Percentiles rank a stretch among this genome's conserved stretches.
These are phyloP conservation scores for Citrus trifoliata DNA, from an alignment of 345 rosid species.

Conservation along the genomic window DNA sequence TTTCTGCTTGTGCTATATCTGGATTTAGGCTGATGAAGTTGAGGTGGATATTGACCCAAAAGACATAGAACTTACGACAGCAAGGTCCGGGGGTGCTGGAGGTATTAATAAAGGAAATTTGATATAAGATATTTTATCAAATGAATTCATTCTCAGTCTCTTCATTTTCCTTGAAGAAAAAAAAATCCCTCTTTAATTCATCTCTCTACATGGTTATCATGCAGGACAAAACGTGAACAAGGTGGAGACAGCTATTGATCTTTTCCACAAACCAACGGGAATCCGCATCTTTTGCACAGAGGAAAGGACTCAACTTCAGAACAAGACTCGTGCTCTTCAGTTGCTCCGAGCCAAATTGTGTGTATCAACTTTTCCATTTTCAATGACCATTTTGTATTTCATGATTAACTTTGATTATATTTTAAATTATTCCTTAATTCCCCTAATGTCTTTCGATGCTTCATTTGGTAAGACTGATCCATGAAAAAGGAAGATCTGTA, in stretches of 20 bases:
- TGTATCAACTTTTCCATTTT: constrained; percentile 19
- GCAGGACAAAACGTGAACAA: constrained; percentile 98
- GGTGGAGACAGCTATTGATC: constrained; percentile 97
- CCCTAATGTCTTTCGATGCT: background rate
- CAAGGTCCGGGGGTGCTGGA: constrained; percentile 99
- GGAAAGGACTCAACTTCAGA: constrained; percentile 85
- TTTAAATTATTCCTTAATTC: background rate
- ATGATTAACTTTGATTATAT: background rate
- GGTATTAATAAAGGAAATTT: constrained; percentile 41
- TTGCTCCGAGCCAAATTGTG: constrained; percentile 93
- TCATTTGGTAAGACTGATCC: background rate
- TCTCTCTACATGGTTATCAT: constrained; percentile 18
- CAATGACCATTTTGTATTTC: background rate
- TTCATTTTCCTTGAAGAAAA: background rate
- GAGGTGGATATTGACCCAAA: constrained; percentile 93
- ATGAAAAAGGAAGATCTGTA: background rate
- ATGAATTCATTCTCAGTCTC: background rate
- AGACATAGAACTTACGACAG: constrained; percentile 90
- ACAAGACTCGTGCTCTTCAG: constrained; percentile 79
- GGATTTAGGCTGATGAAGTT: constrained; percentile 84
- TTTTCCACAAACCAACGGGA: constrained; percentile 89
- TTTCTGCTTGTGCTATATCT: constrained; percentile 11
- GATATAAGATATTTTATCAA: background rate
- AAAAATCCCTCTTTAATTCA: background rate
- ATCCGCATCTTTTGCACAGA: constrained; percentile 96